A percentile compares a stretch with the other conserved stretches of the same genome.
These are phyloP conservation scores for Puccinia polysora DNA, from an alignment of 1,284 basidiomycete genomes.

Conservation along the genomic window DNA sequence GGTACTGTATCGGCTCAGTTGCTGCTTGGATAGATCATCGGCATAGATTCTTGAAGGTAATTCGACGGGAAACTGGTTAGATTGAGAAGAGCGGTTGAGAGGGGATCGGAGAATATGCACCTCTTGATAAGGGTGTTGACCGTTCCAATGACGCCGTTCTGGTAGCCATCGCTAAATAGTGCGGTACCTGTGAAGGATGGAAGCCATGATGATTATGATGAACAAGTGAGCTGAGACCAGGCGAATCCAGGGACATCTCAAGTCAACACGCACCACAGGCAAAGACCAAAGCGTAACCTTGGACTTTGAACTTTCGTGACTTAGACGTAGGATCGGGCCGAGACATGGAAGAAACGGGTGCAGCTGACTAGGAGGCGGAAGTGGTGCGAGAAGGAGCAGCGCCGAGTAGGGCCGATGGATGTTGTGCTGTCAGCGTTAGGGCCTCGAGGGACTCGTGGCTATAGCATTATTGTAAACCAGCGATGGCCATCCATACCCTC, in stretches of 20 bases:
- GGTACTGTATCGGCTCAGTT: conserved; percentile 23
- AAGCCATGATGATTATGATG: neutral
- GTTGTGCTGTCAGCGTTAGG: no score
- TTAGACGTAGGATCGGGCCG: neutral
- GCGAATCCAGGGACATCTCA: neutral
- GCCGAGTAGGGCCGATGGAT: no score
- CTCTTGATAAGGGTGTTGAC: conserved; percentile 44
- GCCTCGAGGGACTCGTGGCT: no score
- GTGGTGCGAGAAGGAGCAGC: no score
- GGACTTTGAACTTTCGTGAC: conserved; percentile 1
- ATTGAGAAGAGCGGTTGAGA: neutral
- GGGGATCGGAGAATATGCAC: conserved; percentile 1
- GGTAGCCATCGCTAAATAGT: conserved; percentile 69
- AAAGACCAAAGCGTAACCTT: conserved; percentile 37
- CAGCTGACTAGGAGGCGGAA: no score
- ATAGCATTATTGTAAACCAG: no score
- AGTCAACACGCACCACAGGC: conserved; percentile 31
- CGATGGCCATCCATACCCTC: no score
- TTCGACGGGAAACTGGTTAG: neutral
- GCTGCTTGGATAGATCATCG: conserved; percentile 25
- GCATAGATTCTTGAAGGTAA: conserved; percentile 33
- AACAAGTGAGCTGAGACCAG: neutral
- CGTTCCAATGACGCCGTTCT: conserved; percentile 43
- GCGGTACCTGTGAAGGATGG: conserved; percentile 62
- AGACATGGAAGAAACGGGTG: no score